Evolutionary conservation across 2,329 filamentous ascomycete genomes (phyloP), one percentile per base, ranked within the genome.

Genomic region (Paraphaeosphaeria sporulosa): DNA sequence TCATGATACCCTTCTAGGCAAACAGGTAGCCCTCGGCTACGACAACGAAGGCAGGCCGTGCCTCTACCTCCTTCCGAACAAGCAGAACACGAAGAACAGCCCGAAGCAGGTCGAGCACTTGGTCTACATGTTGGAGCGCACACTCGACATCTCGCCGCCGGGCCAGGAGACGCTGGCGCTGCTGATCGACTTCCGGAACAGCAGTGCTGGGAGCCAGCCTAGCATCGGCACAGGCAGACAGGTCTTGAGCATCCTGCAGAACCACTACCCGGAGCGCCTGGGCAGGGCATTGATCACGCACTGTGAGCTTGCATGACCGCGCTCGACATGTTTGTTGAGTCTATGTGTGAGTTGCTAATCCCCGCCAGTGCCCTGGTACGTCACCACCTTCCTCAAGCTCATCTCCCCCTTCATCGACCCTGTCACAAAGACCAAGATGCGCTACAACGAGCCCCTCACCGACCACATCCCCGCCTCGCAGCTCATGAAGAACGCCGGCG

Each of bases 341-440:
- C n/a, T n/a, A n/a, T 27, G 25, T 27, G 6, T 27, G 25, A 27
- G 6, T 27, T 34, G 8, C 47, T 57, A 49, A 21, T 32, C 3
- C 8, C 27, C 30, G 27, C n/a, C 64, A 94, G 92, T 97, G 51
- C 94, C 94, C 0, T 97, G 92, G 88, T 86, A 96, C 64, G 92
- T 98, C 62, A 90, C 87, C 78, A 91, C 91, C 53, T 99, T 99
- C 85, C 96, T 98, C 85, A 97, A 96, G 80, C 83, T 97, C 71
- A 94, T 99, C 80, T 93, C 89, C 4, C 93, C 94, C 42, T 97
- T 99, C 80, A 97, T 99, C 80, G 95, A 99, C 79, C 95, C 95
- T 8, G 82, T 94, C 71, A 99, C 95, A 10, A 89, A 91, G 60
- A 89, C 95, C 73, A 99, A 99, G 84, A 89, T 99, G 82, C 96